Conservation (phyloP, 2,329 filamentous ascomycete genomes). For the Graphilbum ipis-grandicollis region DNA sequence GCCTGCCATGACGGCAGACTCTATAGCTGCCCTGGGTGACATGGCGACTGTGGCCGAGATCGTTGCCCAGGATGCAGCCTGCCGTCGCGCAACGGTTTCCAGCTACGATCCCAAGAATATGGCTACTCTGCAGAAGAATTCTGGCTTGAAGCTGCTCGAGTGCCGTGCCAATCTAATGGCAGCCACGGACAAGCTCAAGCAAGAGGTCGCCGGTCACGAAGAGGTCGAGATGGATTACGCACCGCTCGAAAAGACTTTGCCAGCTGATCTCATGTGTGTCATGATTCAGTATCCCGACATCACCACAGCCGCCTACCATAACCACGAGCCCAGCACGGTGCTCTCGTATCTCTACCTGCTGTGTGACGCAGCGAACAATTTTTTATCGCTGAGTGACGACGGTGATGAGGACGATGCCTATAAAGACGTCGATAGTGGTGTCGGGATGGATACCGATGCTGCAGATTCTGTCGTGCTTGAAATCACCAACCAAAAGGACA, state of each 20-base stretch:
- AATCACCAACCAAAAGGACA: too few relatives aligned
- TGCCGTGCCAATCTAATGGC: constrained; percentile 45
- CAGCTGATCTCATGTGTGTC: constrained; percentile 41
- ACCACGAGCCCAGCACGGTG: constrained; percentile 51
- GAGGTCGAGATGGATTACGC: constrained; percentile 6
- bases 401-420: constrained; percentile 18
- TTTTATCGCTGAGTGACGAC: constrained; percentile 22
- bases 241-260: constrained; percentile 20
- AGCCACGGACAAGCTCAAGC: constrained; percentile 12
- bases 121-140: constrained; percentile 58
- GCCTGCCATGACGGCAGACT: not conserved
- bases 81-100: constrained; percentile 35
- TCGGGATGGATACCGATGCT: too few relatives aligned
- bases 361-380: constrained; percentile 1
- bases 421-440: too few relatives aligned
- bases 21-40: not conserved
- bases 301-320: constrained; percentile 43
- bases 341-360: constrained; percentile 25
- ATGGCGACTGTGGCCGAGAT: constrained; percentile 34
- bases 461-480: too few relatives aligned
- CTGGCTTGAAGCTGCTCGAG: constrained; percentile 57
- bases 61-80: constrained; percentile 59
- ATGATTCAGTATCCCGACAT: constrained; percentile 50
- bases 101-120: constrained; percentile 55
- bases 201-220: constrained; percentile 3